Percentiles rank a stretch among this genome's conserved stretches.
Conservation (phyloP, 1,284 basidiomycete genomes). For the Tilletia walkeri region DNA sequence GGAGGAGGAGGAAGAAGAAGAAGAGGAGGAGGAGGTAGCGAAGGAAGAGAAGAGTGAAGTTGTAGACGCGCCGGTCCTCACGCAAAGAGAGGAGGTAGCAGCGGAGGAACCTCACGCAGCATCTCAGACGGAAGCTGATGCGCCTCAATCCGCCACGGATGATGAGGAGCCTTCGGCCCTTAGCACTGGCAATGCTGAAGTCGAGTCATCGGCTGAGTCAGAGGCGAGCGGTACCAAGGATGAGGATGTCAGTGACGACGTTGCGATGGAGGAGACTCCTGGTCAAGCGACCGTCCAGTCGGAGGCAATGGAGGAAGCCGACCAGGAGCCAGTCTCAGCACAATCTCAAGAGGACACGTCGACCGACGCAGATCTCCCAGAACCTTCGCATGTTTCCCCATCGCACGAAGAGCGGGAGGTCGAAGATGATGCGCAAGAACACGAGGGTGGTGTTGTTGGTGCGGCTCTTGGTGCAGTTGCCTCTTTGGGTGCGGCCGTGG, state of each 20-base stretch:
- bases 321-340: too few species aligned
- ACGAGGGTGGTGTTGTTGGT: not conserved
- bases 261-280: not conserved
- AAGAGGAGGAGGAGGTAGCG: conserved; percentile 39
- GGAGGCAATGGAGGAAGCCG: too few species aligned
- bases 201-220: too few species aligned
- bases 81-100: not conserved
- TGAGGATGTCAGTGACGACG: too few species aligned
- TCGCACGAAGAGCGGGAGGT: not conserved
- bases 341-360: too few species aligned
- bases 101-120: not conserved
- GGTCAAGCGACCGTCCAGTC: too few species aligned
- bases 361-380: too few species aligned
- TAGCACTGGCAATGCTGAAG: too few species aligned
- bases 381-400: too few species aligned
- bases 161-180: not conserved
- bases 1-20: conserved; percentile 49
- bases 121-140: not conserved
- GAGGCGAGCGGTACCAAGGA: too few species aligned
- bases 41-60: conserved; percentile 34
- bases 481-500: not conserved
- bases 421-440: not conserved
- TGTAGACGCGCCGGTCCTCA: conserved; percentile 13
- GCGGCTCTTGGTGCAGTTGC: not conserved
- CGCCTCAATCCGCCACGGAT: not conserved